A percentile compares a stretch with the other conserved stretches of the same genome.
Evolutionary conservation across 2,329 filamentous ascomycete genomes (phyloP).

Genomic region (Cyclaneusma minus): DNA sequence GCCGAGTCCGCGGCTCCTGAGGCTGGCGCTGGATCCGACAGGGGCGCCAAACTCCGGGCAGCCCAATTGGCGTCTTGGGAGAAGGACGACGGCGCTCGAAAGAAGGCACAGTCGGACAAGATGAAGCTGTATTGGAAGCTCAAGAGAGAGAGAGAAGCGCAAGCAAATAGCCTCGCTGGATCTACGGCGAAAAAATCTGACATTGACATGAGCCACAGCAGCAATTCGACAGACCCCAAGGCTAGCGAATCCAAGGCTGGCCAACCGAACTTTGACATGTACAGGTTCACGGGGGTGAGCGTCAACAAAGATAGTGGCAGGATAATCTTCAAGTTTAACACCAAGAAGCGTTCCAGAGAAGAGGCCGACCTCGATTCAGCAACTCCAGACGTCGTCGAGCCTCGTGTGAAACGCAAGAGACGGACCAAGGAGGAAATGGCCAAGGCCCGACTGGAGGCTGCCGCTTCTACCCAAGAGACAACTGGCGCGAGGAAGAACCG

Average conservation of each 20-base stretch:
- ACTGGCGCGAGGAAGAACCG: slow-evolving; percentile 1
- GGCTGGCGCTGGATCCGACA: not conserved
- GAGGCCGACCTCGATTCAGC: no score
- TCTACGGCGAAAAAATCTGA: slow-evolving; percentile 1
- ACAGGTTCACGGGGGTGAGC: slow-evolving; percentile 2
- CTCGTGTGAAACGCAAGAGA: slow-evolving; percentile 2
- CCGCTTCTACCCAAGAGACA: not conserved
- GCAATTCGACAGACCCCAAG: slow-evolving; percentile 1
- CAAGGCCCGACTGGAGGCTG: slow-evolving; percentile 1
- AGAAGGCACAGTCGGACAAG: slow-evolving; percentile 1
- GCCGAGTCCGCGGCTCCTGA: slow-evolving; percentile 1
- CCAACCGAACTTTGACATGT: not conserved
- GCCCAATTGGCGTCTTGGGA: slow-evolving; percentile 1
- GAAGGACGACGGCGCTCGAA: slow-evolving; percentile 4
- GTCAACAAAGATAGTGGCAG: not conserved
- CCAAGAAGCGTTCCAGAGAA: no score
- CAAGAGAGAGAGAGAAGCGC: not conserved
- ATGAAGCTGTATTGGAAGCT: slow-evolving; percentile 3
- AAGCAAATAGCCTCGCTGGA: slow-evolving; percentile 1
- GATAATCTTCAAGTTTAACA: not conserved
- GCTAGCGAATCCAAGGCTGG: not conserved
- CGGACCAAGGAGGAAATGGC: slow-evolving; percentile 4
- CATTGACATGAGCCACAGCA: no score
- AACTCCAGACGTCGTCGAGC: no score
- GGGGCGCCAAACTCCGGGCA: slow-evolving; percentile 1